Evolutionary conservation across 148 eudicot genomes (phyloP), one percentile per base, ranked within the genome.

Genomic region (Silene uniflora): DNA sequence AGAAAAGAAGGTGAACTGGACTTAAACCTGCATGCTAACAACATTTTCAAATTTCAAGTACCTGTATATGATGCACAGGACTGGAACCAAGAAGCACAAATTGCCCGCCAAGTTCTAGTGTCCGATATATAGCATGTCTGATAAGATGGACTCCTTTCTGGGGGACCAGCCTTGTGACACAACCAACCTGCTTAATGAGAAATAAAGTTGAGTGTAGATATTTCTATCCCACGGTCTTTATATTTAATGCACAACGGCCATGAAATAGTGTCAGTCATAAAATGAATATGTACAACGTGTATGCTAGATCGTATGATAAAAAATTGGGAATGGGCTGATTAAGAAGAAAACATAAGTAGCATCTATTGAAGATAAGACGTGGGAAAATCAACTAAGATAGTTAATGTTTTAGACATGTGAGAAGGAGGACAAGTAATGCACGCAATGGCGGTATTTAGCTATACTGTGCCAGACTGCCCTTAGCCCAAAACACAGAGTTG

Each of bases 131-230:
- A 78, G 98, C 98, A 88, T 95, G 97, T 78, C 93, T 85, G 72
- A 92, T 95, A 67, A 95, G 93, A 91, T 92, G 98, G 60, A 95
- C 95, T 56, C 97, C 97, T 82, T 92, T 92, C 75, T 95, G 97
- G 16, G 98, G 97, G 32, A 95, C 98, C 84, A 95, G 83, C 83
- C 98, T 89, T 75, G 98, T 92, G 73, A 95, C 86, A 84, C 96
- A 95, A 84, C 91, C 90, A 83, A 95, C 88, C 98, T 95, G 82
- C 76, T 44, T 75, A 84, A 58, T 21, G 67, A 71, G 10, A 72
- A 42, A 78, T 35, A 12, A 72, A 66, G 72, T 67, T 54, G 49
- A 23, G 9, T 14, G 24, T 23, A 7, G 49, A 39, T 39, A 39
- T 39, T 39, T 39, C 44, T 39, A 39, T 39, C 10, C 44, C 44